Conservation (phyloP, 257 asterid genomes). For the Ajuga chamaepitys region DNA sequence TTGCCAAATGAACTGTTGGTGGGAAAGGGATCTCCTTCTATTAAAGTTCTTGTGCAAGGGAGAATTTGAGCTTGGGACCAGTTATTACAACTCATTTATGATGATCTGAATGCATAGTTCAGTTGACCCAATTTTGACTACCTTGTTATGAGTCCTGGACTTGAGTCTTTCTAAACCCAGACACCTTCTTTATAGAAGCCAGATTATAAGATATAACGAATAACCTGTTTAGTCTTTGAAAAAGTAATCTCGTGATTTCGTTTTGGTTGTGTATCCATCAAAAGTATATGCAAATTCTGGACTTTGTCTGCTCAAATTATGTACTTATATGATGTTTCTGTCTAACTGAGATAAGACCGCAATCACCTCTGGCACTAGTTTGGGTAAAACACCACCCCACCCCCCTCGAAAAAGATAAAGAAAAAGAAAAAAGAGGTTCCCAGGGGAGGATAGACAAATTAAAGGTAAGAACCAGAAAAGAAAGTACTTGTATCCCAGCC, state of each 20-base stretch:
- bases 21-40: not conserved
- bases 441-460: too few relatives aligned
- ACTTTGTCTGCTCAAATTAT: too few relatives aligned
- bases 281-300: too few relatives aligned
- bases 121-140: not conserved
- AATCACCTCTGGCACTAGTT: too few relatives aligned
- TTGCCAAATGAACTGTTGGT: not conserved
- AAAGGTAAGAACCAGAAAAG: too few relatives aligned
- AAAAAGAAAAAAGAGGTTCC: too few relatives aligned
- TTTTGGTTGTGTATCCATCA: not conserved
- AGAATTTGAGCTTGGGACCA: not conserved
- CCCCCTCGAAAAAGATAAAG: too few relatives aligned
- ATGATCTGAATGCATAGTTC: not conserved
- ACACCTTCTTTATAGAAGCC: not conserved
- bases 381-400: too few relatives aligned
- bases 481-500: too few relatives aligned
- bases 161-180: not conserved
- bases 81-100: not conserved
- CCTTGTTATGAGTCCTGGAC: not conserved
- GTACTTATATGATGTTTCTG: too few relatives aligned
- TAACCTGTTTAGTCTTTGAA: not conserved
- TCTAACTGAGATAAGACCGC: too few relatives aligned
- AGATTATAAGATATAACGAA: not conserved
- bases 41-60: not conserved
- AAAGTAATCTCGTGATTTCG: not conserved